Percentiles rank a stretch among this genome's conserved stretches.
Evolutionary conservation across 2,329 filamentous ascomycete genomes (phyloP).

Genomic region (Penicillium sp.): DNA sequence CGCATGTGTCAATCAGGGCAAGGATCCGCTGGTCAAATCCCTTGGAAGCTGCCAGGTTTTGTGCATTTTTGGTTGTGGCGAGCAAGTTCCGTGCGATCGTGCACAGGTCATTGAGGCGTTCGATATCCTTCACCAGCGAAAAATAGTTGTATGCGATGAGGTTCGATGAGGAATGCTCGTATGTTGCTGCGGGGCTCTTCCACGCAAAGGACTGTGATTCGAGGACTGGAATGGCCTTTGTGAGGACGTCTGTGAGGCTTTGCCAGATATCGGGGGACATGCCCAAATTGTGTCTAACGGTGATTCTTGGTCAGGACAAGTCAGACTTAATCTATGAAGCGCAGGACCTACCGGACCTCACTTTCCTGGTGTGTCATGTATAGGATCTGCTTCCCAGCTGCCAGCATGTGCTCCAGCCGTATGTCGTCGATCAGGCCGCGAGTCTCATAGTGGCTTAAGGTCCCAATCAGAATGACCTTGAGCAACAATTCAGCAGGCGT

Average conservation of each 20-base stretch:
- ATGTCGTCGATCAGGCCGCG: conserved; percentile 59
- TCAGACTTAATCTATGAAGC: neutral
- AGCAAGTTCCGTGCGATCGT: conserved; percentile 62
- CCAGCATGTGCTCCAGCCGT: conserved; percentile 56
- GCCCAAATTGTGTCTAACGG: conserved; percentile 54
- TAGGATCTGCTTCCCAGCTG: conserved; percentile 59
- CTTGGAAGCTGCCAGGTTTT: conserved; percentile 61
- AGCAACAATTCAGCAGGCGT: conserved; percentile 49
- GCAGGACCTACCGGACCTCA: conserved; percentile 48
- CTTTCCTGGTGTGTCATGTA: conserved; percentile 57
- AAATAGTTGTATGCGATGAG: conserved; percentile 61
- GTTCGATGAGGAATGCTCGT: conserved; percentile 58
- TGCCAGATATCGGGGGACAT: conserved; percentile 58
- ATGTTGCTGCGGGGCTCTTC: conserved; percentile 57
- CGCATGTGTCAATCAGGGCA: conserved; percentile 61
- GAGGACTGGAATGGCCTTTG: conserved; percentile 59
- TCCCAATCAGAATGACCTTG: conserved; percentile 48
- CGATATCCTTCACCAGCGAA: conserved; percentile 59
- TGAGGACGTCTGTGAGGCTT: conserved; percentile 57
- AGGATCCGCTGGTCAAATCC: conserved; percentile 61
- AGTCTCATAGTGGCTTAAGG: conserved; percentile 58
- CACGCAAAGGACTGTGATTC: conserved; percentile 61
- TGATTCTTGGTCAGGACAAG: conserved; percentile 5
- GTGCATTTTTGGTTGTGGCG: conserved; percentile 58
- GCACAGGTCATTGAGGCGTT: conserved; percentile 60